phyloP scores from a whole-genome alignment of 2,329 filamentous ascomycete species.

The Diplodia mutila region DNA sequence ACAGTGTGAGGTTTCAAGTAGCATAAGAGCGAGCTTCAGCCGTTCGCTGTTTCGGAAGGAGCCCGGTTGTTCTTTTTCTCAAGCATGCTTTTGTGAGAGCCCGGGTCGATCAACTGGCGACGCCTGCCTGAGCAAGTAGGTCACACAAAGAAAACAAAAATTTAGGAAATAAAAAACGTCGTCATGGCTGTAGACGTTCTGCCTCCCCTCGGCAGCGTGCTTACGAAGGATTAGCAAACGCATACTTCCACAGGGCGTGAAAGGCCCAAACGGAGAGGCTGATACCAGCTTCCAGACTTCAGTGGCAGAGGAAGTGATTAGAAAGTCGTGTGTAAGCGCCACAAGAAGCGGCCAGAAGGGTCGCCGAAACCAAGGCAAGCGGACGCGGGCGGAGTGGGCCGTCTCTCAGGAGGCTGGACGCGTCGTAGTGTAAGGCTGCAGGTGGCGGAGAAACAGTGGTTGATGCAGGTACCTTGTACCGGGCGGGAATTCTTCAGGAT shows the following conservation, averaged over 20 bases:
- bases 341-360: neutral
- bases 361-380: neutral
- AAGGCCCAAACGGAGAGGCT: neutral
- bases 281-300: neutral
- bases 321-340: neutral
- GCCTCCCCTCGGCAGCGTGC: neutral
- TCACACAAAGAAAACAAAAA: constrained; percentile 16
- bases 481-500: constrained; percentile 7
- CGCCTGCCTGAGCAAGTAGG: neutral
- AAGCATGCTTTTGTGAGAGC: constrained; percentile 10
- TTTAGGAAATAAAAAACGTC: neutral
- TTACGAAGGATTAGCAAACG: neutral
- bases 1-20: constrained; percentile 19
- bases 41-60: constrained; percentile 4
- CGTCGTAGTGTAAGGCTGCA: constrained; percentile 20
- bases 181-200: neutral
- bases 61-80: constrained; percentile 9
- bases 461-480: constrained; percentile 14
- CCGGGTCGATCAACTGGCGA: neutral
- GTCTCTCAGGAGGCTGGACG: neutral
- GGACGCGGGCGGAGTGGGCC: neutral
- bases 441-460: constrained; percentile 19
- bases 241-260: neutral
- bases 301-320: neutral
- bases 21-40: constrained; percentile 8